Evolutionary conservation across 2,329 filamentous ascomycete species (phyloP), one percentile per base, ranked within the genome.

Genomic region (Penicillium sclerotigenum): DNA sequence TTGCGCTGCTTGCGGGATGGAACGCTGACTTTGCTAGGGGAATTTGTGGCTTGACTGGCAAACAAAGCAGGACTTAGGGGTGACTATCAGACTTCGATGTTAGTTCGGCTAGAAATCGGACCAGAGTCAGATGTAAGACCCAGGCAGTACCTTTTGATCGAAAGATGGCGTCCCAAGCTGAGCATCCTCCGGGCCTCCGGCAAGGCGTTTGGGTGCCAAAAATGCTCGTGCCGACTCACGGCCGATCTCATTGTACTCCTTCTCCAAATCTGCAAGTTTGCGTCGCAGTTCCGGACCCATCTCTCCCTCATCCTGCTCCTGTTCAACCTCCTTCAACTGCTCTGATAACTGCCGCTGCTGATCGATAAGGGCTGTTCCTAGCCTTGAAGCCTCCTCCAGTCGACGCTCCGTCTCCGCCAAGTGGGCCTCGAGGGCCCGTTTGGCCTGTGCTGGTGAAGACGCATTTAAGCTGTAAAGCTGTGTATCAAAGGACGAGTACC

Each of bases 191-290:
- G 82, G 84, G 71, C 88, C 91, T 18, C 88, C 84, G 22, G 90
- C 84, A 67, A 91, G 84, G 10, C 83, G 80, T 72, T 91, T 91
- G 65, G 94, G 94, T 33, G 86, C 89, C 58, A 97, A 77, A 71
- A 97, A 93, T 2, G 90, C 91, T 62, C 93, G 84, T 41, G 93
- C 91, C 46, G 89, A 94, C 72, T 97, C 93, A 60, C 88, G 83
- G 13, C 92, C 91, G 45, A 97, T 87, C 70, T 97, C 92, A 72
- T 96, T 93, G 77, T 95, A 97, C 69, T 99, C 94, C 73, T 86
- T 90, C 73, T 99, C 94, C 57, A 99, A 86, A 60, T 96, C 91
- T 14, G 85, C 81, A 51, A 99, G 82, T 75, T 89, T 91, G 67
- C 88, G 83, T 57, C 89, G 89, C 66, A 99, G 78, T 63, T 96